phyloP scores from a whole-genome alignment of 2,329 filamentous ascomycete species.

The Fusarium kyushuense region DNA sequence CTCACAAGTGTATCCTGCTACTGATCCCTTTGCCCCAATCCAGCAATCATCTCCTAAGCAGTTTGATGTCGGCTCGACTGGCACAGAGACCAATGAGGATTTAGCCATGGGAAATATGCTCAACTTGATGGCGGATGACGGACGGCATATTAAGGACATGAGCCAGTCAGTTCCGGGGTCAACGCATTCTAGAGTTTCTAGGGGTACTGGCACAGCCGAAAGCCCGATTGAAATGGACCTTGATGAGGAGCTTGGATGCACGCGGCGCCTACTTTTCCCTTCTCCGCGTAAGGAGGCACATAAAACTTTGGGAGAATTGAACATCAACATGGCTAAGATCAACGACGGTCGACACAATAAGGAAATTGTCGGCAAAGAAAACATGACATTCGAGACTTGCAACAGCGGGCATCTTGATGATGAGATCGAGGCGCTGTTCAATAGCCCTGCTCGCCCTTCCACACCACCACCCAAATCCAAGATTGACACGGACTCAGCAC shows the following conservation, averaged over 20 bases:
- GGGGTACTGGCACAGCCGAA: constrained; percentile 66
- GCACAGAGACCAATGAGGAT: constrained; percentile 29
- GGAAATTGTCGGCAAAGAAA: constrained; percentile 59
- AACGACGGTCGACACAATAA: constrained; percentile 55
- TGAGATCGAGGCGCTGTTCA: constrained; percentile 74
- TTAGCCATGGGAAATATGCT: constrained; percentile 16
- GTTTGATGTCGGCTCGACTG: constrained; percentile 26
- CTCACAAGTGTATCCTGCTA: constrained; percentile 67
- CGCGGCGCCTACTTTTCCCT: constrained; percentile 79
- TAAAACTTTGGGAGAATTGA: constrained; percentile 71
- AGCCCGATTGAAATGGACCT: constrained; percentile 68
- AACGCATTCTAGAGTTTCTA: constrained; percentile 67
- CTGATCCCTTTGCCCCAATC: constrained; percentile 63
- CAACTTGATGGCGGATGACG: constrained; percentile 8
- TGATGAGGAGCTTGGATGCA: constrained; percentile 64
- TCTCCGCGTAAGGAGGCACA: constrained; percentile 75
- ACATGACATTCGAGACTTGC: constrained; percentile 60
- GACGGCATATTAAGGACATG: constrained; percentile 25
- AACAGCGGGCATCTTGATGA: constrained; percentile 55
- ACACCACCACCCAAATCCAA: constrained; percentile 65
- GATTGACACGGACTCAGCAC: constrained; percentile 53
- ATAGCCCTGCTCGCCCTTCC: constrained; percentile 64
- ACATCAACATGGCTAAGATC: constrained; percentile 64
- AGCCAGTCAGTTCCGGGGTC: constrained; percentile 55
- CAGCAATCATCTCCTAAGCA: constrained; percentile 56